phyloP scores from a whole-genome alignment of 495 filamentous ascomycete genomes.

The Xylaria palmicola region DNA sequence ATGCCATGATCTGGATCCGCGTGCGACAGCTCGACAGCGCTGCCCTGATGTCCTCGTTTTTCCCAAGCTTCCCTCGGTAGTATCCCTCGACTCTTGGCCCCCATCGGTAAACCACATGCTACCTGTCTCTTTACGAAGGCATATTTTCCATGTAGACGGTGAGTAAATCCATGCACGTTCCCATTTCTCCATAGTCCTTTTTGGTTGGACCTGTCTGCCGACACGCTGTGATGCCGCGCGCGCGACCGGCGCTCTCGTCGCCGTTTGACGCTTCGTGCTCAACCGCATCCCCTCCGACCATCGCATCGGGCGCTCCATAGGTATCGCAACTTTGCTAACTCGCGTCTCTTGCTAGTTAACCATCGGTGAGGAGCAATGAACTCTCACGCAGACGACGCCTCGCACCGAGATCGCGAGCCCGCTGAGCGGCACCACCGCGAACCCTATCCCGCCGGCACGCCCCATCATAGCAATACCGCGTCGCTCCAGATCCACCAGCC shows the following conservation, averaged over 20 bases:
- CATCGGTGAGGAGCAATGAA: conserved; percentile 25
- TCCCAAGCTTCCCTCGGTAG: background rate
- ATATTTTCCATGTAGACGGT: conserved; percentile 30
- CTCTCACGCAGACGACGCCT: conserved; percentile 31
- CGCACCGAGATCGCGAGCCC: conserved; percentile 55
- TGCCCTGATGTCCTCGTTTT: conserved; percentile 13
- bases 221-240: background rate
- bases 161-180: conserved; percentile 3
- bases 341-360: conserved; percentile 9
- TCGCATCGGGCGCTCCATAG: background rate
- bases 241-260: conserved; percentile 1
- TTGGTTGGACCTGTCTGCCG: background rate
- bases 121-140: background rate
- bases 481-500: conserved; percentile 89
- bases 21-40: conserved; percentile 13
- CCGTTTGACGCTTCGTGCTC: background rate
- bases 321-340: background rate
- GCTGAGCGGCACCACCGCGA: conserved; percentile 68
- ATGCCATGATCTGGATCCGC: conserved; percentile 9
- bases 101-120: background rate
- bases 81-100: background rate
- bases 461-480: conserved; percentile 79
- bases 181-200: background rate
- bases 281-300: background rate
- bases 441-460: conserved; percentile 54